These are phyloP conservation scores for Dactylonectria macrodidyma DNA, from an alignment of 2,329 filamentous ascomycete genomes.

Conservation along the genomic window DNA sequence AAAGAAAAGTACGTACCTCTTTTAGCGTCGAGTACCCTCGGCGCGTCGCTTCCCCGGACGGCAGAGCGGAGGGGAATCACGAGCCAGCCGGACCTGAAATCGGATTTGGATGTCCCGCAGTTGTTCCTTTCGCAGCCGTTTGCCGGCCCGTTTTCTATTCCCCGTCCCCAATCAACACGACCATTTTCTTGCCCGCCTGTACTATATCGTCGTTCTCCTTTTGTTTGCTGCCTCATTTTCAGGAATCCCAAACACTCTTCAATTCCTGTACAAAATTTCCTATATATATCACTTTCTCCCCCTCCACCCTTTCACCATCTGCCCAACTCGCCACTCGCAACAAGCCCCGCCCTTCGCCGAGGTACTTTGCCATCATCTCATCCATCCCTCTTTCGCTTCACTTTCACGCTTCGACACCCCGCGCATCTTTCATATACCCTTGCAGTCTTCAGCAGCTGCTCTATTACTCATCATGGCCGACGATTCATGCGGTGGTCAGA, in stretches of 20 bases:
- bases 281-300: neutral
- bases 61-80: constrained; percentile 43
- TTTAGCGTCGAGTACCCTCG: constrained; percentile 36
- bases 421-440: constrained; percentile 1
- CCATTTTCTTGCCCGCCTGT: neutral
- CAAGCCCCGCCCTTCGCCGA: neutral
- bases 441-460: neutral
- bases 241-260: neutral
- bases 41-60: constrained; percentile 45
- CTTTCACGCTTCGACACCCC: neutral
- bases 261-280: neutral
- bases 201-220: constrained; percentile 1
- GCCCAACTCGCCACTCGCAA: neutral
- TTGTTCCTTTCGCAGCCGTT: constrained; percentile 17
- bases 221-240: neutral
- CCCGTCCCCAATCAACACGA: neutral
- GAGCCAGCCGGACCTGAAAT: constrained; percentile 39
- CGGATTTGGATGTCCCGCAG: constrained; percentile 21
- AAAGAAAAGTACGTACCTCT: constrained; percentile 35
- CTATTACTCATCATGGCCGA: constrained; percentile 54
- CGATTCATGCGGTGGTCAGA: constrained; percentile 58
- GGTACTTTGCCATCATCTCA: neutral
- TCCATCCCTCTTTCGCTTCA: constrained; percentile 11
- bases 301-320: neutral
- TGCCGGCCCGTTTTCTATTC: constrained; percentile 11